These are phyloP conservation scores for Oxyria digyna DNA, from an alignment of 148 eudicot species.

Conservation along the genomic window DNA sequence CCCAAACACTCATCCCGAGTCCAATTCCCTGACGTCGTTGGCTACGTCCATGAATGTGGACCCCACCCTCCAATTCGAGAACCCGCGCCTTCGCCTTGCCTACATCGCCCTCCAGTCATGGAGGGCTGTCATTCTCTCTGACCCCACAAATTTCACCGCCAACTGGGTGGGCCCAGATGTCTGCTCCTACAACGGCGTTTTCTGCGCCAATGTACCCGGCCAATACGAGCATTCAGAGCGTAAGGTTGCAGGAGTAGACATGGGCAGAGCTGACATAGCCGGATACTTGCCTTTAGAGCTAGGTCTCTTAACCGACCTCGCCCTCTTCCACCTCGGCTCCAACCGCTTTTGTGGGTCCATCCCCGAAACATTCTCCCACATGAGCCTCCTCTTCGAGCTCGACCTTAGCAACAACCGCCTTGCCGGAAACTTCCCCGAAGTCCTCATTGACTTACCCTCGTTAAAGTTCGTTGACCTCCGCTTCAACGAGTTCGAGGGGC, in stretches of 20 bases:
- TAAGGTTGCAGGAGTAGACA: constrained; percentile 70
- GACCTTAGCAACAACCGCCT: constrained; percentile 81
- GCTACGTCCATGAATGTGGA: background rate
- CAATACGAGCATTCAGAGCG: constrained; percentile 5
- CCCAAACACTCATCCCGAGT: background rate
- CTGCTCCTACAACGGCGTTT: constrained; percentile 65
- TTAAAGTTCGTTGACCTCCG: constrained; percentile 67
- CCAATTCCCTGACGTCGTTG: background rate
- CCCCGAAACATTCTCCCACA: constrained; percentile 32
- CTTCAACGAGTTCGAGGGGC: constrained; percentile 77
- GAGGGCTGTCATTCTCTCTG: constrained; percentile 64
- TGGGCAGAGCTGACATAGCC: constrained; percentile 81
- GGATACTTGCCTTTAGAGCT: constrained; percentile 68
- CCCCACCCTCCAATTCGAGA: constrained; percentile 28
- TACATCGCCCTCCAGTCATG: constrained; percentile 81
- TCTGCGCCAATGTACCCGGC: constrained; percentile 35
- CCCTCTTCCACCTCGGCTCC: constrained; percentile 75
- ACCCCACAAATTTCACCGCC: constrained; percentile 66
- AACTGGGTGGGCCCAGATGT: constrained; percentile 75
- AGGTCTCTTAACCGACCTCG: constrained; percentile 64
- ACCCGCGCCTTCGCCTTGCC: constrained; percentile 40
- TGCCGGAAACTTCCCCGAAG: constrained; percentile 53
- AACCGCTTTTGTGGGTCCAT: constrained; percentile 77
- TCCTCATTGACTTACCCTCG: constrained; percentile 34
- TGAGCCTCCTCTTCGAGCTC: constrained; percentile 57